A percentile compares a stretch with the other conserved stretches of the same genome.
Evolutionary conservation across 176 grass and related monocot species (phyloP).

Genomic region (Alopecurus myosuroides): DNA sequence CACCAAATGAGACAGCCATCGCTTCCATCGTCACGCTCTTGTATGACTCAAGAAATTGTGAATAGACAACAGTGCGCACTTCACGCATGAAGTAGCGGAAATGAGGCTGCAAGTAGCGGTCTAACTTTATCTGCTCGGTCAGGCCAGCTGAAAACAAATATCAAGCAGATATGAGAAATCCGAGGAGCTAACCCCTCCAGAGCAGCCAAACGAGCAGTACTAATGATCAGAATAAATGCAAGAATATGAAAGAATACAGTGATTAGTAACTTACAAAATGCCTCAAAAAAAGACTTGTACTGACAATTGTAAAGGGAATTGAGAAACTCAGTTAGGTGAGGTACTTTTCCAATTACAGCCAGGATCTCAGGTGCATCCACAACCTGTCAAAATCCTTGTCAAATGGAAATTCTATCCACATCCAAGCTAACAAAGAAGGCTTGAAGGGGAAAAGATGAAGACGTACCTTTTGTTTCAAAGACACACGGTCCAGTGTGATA

Average conservation of each 20-base stretch:
- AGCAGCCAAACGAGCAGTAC: background rate
- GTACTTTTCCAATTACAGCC: constrained; percentile 89
- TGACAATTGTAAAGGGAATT: constrained; percentile 91
- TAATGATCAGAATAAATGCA: background rate
- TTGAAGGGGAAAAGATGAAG: background rate
- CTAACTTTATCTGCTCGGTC: constrained; percentile 90
- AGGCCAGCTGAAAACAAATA: constrained; percentile 78
- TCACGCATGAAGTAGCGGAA: constrained; percentile 97
- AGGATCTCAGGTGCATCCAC: constrained; percentile 97
- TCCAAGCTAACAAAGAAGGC: constrained; percentile 13
- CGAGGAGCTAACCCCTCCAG: background rate
- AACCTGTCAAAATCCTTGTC: constrained; percentile 49
- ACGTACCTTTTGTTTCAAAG: constrained; percentile 75
- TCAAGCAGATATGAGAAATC: constrained; percentile 17
- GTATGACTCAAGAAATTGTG: constrained; percentile 95
- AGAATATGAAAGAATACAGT: background rate
- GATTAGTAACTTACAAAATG: constrained; percentile 77
- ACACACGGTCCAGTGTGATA: constrained; percentile 94
- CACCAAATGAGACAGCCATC: constrained; percentile 93
- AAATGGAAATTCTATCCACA: constrained; percentile 1
- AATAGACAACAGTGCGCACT: constrained; percentile 86
- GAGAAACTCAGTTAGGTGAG: constrained; percentile 90
- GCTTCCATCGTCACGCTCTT: constrained; percentile 99
- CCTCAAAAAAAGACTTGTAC: constrained; percentile 93
- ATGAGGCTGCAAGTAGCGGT: constrained; percentile 86